phyloP scores from a whole-genome alignment of 257 asterid genomes.

The Perilla frutescens region DNA sequence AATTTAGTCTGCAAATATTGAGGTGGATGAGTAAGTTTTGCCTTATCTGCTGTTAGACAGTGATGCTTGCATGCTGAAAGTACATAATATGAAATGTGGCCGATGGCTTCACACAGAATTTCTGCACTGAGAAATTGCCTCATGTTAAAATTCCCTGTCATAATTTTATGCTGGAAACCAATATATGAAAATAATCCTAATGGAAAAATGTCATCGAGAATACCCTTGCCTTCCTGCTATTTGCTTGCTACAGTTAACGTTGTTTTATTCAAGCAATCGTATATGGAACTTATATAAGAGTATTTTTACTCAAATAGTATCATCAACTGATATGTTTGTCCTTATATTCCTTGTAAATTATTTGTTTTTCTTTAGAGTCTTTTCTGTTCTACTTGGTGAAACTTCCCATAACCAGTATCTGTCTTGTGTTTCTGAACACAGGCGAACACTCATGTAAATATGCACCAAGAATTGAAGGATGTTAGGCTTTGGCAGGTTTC shows the following conservation, averaged over 20 bases:
- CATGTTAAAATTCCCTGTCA: not conserved
- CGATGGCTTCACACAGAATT: not conserved
- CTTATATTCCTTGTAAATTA: not conserved
- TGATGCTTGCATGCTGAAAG: slow-evolving; percentile 1
- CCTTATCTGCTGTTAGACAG: not conserved
- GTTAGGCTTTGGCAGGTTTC: slow-evolving; percentile 98
- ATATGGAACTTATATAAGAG: not conserved
- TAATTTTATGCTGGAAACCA: not conserved
- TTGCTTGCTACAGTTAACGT: slow-evolving; percentile 3
- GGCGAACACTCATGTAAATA: slow-evolving; percentile 97
- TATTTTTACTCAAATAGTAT: not conserved
- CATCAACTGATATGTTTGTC: not conserved
- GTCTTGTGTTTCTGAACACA: slow-evolving; percentile 47
- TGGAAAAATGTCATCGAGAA: not conserved
- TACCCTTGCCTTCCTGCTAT: not conserved
- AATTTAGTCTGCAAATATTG: not conserved
- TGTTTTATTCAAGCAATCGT: slow-evolving; percentile 10
- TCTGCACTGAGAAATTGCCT: not conserved
- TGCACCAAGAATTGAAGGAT: slow-evolving; percentile 89
- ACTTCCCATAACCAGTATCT: slow-evolving; percentile 28
- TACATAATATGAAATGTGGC: not conserved
- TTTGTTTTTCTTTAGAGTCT: slow-evolving; percentile 1
- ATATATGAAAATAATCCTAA: not conserved
- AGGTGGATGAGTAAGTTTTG: not conserved
- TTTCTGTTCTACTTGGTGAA: slow-evolving; percentile 31